Evolutionary conservation across 2,329 filamentous ascomycete genomes (phyloP), one percentile per base, ranked within the genome.

Genomic region (Hypoxylon sp.): DNA sequence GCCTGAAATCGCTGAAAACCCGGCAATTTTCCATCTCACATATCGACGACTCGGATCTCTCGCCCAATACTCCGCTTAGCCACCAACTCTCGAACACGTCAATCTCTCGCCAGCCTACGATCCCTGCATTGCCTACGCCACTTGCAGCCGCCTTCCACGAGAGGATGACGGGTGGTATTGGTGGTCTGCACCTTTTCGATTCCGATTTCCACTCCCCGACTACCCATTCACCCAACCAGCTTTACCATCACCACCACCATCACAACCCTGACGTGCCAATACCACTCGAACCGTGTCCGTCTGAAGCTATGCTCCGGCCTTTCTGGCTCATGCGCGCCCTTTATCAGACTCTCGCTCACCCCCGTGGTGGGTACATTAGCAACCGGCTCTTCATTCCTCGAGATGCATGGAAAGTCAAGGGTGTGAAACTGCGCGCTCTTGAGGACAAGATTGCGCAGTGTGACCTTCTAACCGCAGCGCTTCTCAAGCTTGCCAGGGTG

Each of bases 311-410:
- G 75, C 85, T 98, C n/a, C 90, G 96, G 19, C 97, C 96, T 1
- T 99, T 98, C 80, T 99, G 96, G 96, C 85, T 99, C 48, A 97
- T 99, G 93, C 90, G 96, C 60, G 94, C 92, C 68, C 86, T 99
- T 27, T 97, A 96, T 77, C 93, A 98, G 78, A 97, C 94, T 0
- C 89, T 99, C 48, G 92, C 91, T 17, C 95, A 99, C 76, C 93
- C 95, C 2, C 90, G 93, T 24, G 96, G 96, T 39, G 96, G 94
- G 15, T 99, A 98, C 77, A 78, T 99, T 19, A 97, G 94, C 58
- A 95, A 91, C 21, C 94, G 94, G 74, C 86, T 99, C 0, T 99
- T 99, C 77, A 88, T 99, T 4, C 94, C 96, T 5, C 88, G 93
- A 56, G 94, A 98, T 76, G 93, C 96, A 2, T 99, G 96, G 96